Evolutionary conservation across 75 land plant species (phyloP), one percentile per base, ranked within the genome.

Genomic region (Picea sitchensis): DNA sequence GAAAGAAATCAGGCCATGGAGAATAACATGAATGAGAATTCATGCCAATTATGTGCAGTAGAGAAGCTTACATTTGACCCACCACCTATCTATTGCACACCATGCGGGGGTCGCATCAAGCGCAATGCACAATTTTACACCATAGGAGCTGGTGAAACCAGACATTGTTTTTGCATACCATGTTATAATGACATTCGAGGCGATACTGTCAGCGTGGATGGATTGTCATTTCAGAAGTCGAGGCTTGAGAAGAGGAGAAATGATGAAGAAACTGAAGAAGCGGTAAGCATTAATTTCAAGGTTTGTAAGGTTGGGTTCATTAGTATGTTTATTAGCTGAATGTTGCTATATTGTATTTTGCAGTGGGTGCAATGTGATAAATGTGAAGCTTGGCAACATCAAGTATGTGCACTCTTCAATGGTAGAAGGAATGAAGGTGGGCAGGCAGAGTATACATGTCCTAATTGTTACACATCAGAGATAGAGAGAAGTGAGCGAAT

Each of bases 281-380:
- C 91, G 90, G 99, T 98, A 84, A 63, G 82, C 72, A 61, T 80
- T 6, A 72, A 14, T 77, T 65, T 17, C 36, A 3, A 71, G 54
- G 44, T n/a, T 67, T 34, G 20, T 20, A 71, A 44, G 20, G 20
- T 71, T 20, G 26, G 51, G 36, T 44, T 71, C 41, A 44, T 21
- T n/a, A 36, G 3, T 18, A n/a, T 44, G 36, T 9, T 44, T 44
- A 41, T n/a, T 51, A 41, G 12, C 23, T 71, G 74, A 71, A 18
- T 23, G 1, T 41, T 32, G 12, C 21, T 44, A 20, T 38, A n/a
- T 44, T 71, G 26, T 59, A 58, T 47, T 78, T 23, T 86, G 83
- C 93, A 96, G 99, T 96, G 99, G 99, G 98, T 94, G 36, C 93
- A 94, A 87, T 96, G 99, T 80, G 95, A 92, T 77, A 94, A 94